Base-by-base conservation (phyloP, 768 basidiomycete species). In the Mrakia gelida region DNA sequence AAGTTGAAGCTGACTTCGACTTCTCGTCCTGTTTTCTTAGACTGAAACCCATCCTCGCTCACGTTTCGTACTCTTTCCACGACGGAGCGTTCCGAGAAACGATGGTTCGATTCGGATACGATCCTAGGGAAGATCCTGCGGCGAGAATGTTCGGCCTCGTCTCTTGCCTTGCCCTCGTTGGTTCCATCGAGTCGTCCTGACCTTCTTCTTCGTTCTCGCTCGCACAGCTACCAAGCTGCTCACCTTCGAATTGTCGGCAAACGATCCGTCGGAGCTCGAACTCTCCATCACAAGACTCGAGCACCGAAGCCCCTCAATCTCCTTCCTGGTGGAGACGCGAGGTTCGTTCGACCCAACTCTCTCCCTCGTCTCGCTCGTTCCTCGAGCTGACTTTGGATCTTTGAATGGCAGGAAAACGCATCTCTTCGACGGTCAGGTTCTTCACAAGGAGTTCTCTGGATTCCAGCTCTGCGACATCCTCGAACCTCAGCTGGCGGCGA, bases 81-180 rank as follows among this genome's bases (percentile, higher is more conserved):
- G 95, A 97, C 80, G 97, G 97, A 0, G 95, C 95, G 3, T 98
- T 92, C 91, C 88, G 94, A 59, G 95, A 98, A 81, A 92, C 92
- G 21, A 87, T 95, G 71, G 88, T 98, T 52, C 89, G 90, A 65
- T 91, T 94, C 77, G 90, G 91, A 18, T 98, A 95, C 82, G 97
- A 99, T 82, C 97, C 97, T 13, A 87, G 95, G 59, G 88, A 88
- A 81, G 88, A 92, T 79, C 87, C 88, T 3, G 85, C 87, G 71
- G 91, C 93, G 28, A 88, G 92, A 80, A 89, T 94, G 95, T 95
- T 80, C 80, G 92, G 86, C 38, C 34, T 71, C 16, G 32, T 52
- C 49, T 52, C 49, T 18, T 2, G 71, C 5, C 0, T 32, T 41
- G n/a, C 43, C 32, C 52, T 8, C 43, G 56, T 63, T 28, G 23